Base-by-base conservation (phyloP, 2,329 filamentous ascomycete genomes). In the Chaetomium sp. region DNA sequence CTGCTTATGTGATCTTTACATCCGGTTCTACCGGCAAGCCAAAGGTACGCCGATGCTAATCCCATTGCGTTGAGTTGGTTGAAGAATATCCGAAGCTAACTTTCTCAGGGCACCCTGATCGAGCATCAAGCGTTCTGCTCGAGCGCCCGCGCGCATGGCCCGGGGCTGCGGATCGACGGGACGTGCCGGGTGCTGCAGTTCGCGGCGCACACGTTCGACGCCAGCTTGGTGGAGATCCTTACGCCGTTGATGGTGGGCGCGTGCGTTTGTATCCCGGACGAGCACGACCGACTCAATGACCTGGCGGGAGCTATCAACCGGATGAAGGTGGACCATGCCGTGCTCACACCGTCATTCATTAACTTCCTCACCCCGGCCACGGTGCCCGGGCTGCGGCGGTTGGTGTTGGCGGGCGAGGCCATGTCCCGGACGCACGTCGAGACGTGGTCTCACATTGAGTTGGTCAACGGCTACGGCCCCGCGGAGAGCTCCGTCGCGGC, bases 211-310 rank as follows among this genome's bases (percentile, higher is more conserved):
- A 60, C 58, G 3, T 55, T 55, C 42, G 53, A 55, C 52, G 63
- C 60, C 7, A 65, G 69, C 40, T 62, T 66, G 7, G 59, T 59
- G 5, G 59, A 62, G 37, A 64, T 69, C 3, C 32, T 65, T 6
- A 59, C 61, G 1, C 35, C 66, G 7, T 58, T 68, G n/a, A 62
- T 64, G 33, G 52, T 57, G 8, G 55, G 62, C 0, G 53, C 49
- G 1, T 71, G 69, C 44, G 66, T 75, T 4, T 75, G 73, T 54
- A 67, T 74, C 10, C 71, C 72, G 5, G 69, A 67, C 7, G 72
- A 75, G 42, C 64, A 71, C 11, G 68, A 73, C 32, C 66, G 72
- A 3, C 64, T 72, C 54, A 71, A 74, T 50, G 65, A 72, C 55
- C 61, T 75, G 5, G 62, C 66, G 2, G 66, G 65, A 10, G 70